Evolutionary conservation across 768 basidiomycete genomes (phyloP).

Genomic region (Mycena epipterygia): DNA sequence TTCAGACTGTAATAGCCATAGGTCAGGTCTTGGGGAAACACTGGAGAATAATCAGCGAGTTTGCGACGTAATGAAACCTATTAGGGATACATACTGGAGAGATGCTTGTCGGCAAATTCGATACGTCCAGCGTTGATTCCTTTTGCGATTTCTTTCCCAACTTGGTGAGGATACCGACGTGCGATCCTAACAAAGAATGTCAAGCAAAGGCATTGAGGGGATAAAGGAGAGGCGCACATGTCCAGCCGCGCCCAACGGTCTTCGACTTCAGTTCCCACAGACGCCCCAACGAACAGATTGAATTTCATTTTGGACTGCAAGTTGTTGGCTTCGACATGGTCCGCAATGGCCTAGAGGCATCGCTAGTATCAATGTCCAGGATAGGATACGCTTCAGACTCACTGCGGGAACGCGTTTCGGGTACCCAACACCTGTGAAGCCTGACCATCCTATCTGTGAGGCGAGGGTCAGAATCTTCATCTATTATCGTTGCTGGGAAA

Average conservation of each 20-base stretch:
- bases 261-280: constrained; percentile 63
- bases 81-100: constrained; percentile 55
- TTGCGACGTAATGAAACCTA: background rate
- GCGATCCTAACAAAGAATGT: constrained; percentile 46
- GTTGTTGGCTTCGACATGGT: constrained; percentile 57
- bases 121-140: constrained; percentile 64
- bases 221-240: constrained; percentile 50
- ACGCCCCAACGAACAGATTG: constrained; percentile 63
- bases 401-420: constrained; percentile 61
- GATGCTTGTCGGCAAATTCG: constrained; percentile 62
- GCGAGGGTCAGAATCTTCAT: background rate
- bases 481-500: background rate
- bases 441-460: constrained; percentile 66
- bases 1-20: constrained; percentile 62
- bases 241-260: constrained; percentile 63
- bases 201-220: background rate
- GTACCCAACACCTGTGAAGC: constrained; percentile 66
- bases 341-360: constrained; percentile 58
- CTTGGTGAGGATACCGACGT: constrained; percentile 63
- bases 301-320: constrained; percentile 64
- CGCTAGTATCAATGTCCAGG: background rate
- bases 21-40: constrained; percentile 65
- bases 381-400: constrained; percentile 31
- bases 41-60: constrained; percentile 34
- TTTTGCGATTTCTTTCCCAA: constrained; percentile 62